A percentile compares a stretch with the other conserved stretches of the same genome.
Conservation (phyloP, 352 stramenopile genomes). For the Phytophthora aleatoria region DNA sequence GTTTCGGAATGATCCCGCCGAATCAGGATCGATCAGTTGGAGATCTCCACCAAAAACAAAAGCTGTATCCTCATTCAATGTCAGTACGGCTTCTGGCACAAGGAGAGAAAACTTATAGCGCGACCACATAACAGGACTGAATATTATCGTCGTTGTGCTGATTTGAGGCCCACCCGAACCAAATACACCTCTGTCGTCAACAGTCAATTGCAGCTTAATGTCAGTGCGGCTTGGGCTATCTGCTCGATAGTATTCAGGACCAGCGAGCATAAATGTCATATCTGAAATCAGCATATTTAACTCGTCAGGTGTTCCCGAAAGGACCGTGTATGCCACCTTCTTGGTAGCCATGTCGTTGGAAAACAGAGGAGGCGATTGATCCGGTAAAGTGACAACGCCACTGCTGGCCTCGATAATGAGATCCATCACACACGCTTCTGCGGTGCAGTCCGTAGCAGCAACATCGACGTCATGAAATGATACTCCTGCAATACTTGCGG, state of each 20-base stretch:
- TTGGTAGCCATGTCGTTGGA: slow-evolving; percentile 20
- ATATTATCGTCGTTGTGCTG: slow-evolving; percentile 34
- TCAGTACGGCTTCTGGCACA: slow-evolving; percentile 32
- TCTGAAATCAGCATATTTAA: slow-evolving; percentile 52
- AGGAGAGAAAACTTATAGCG: slow-evolving; percentile 30
- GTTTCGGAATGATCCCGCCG: slow-evolving; percentile 20
- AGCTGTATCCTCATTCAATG: slow-evolving; percentile 45
- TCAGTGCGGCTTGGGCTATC: slow-evolving; percentile 26
- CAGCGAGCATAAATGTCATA: slow-evolving; percentile 54
- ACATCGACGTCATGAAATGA: slow-evolving; percentile 57
- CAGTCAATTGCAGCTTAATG: slow-evolving; percentile 53
- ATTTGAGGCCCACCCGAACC: slow-evolving; percentile 58
- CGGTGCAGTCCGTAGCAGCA: slow-evolving; percentile 18
- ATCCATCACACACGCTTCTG: slow-evolving; percentile 51
- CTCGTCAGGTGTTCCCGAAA: slow-evolving; percentile 37
- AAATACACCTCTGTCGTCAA: slow-evolving; percentile 60
- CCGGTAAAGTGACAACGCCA: slow-evolving; percentile 45
- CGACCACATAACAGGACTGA: slow-evolving; percentile 40
- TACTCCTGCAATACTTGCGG: slow-evolving; percentile 43
- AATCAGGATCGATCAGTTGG: slow-evolving; percentile 39
- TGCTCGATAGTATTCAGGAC: slow-evolving; percentile 30
- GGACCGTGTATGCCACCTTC: slow-evolving; percentile 32
- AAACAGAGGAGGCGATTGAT: slow-evolving; percentile 17
- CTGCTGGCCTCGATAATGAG: slow-evolving; percentile 53
- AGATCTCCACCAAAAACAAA: slow-evolving; percentile 38